These are phyloP conservation scores for Colletotrichum tamarilloi DNA, from an alignment of 2,329 filamentous ascomycete genomes.

Conservation along the genomic window DNA sequence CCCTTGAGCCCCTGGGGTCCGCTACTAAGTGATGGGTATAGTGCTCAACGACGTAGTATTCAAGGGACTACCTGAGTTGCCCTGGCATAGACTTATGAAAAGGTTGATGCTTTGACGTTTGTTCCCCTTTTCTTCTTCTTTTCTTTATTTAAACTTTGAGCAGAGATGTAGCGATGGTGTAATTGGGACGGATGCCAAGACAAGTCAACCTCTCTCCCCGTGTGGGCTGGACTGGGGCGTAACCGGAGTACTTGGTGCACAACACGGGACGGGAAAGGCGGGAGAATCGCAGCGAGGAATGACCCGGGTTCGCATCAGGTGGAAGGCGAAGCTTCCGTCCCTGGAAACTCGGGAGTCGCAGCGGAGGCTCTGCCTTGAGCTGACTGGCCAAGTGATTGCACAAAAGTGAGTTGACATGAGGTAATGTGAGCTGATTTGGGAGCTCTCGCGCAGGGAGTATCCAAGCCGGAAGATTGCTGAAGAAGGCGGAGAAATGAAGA, in stretches of 20 bases:
- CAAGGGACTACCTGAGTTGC: no score
- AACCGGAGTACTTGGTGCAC: neutral
- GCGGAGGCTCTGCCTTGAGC: slow-evolving; percentile 3
- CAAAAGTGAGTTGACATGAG: slow-evolving; percentile 21
- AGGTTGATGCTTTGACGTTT: no score
- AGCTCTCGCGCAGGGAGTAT: neutral
- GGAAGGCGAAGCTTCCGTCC: slow-evolving; percentile 18
- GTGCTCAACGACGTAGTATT: no score
- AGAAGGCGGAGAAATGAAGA: neutral
- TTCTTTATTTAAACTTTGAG: neutral
- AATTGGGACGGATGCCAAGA: slow-evolving; percentile 4
- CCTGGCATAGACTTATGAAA: no score
- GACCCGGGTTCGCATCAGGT: slow-evolving; percentile 3
- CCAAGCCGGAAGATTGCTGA: neutral
- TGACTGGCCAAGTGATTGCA: neutral
- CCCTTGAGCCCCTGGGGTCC: no score
- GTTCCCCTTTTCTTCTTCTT: no score
- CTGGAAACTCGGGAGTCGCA: slow-evolving; percentile 5
- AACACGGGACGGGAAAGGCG: slow-evolving; percentile 25
- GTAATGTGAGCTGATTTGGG: slow-evolving; percentile 11
- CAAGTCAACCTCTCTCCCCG: neutral
- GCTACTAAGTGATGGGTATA: no score
- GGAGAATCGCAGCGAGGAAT: slow-evolving; percentile 20
- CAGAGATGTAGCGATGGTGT: neutral
- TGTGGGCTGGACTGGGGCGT: neutral